These are phyloP conservation scores for Ogataea neopini DNA, from an alignment of 805 yeast species.

Conservation along the genomic window DNA sequence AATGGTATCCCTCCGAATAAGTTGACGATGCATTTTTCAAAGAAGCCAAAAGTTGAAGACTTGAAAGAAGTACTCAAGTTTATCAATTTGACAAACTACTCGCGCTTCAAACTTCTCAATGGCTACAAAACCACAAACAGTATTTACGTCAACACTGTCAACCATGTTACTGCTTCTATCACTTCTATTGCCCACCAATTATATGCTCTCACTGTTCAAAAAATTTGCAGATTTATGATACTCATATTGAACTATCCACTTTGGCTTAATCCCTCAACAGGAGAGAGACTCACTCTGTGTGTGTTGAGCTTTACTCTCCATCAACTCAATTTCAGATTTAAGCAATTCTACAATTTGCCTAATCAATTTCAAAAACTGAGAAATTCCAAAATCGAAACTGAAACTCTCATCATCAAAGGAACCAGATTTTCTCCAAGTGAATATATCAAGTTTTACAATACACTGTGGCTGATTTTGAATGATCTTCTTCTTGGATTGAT, in stretches of 20 bases:
- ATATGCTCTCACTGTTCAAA: conserved; percentile 14
- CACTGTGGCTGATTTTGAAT: conserved; percentile 82
- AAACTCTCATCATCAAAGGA: conserved; percentile 40
- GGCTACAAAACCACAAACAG: conserved; percentile 1
- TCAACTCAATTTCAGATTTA: conserved; percentile 76
- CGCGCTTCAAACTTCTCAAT: conserved; percentile 24
- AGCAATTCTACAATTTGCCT: conserved; percentile 78
- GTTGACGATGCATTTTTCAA: conserved; percentile 28
- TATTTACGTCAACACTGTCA: conserved; percentile 4
- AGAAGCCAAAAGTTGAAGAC: conserved; percentile 18
- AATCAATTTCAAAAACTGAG: conserved; percentile 64
- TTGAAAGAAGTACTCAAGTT: conserved; percentile 30
- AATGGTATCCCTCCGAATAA: conserved; percentile 30
- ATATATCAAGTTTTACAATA: conserved; percentile 79
- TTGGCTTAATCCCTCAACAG: conserved; percentile 9
- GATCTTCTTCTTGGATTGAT: conserved; percentile 77
- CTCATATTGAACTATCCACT: conserved; percentile 18
- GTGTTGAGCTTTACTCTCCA: conserved; percentile 53
- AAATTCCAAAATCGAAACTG: conserved; percentile 41
- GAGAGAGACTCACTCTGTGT: conserved; percentile 8
- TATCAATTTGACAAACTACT: conserved; percentile 34
- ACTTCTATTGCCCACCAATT: conserved; percentile 1
- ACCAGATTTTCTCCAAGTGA: conserved; percentile 46
- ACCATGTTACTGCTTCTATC: conserved; percentile 3
- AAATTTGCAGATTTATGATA: conserved; percentile 14